Evolutionary conservation across 495 filamentous ascomycete species (phyloP).

Genomic region (Friedmanniomyces simplex): DNA sequence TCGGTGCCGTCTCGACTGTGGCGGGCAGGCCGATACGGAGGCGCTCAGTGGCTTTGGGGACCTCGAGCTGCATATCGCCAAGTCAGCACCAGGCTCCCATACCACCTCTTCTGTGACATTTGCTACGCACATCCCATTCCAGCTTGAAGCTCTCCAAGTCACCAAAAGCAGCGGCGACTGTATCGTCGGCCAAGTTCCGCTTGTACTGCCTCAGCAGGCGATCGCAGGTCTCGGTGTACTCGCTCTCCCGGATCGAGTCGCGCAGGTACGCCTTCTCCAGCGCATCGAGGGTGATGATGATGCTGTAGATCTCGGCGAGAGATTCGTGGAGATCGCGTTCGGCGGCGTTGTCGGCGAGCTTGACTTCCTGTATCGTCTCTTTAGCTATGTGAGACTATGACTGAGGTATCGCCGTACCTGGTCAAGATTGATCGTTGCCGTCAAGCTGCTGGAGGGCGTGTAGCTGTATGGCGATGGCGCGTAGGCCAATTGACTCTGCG

Average conservation of each 20-base stretch:
- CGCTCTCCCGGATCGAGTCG: conserved; percentile 80
- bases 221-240: conserved; percentile 93
- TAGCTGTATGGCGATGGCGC: conserved; percentile 88
- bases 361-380: conserved; percentile 60
- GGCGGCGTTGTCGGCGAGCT: conserved; percentile 69
- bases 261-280: conserved; percentile 95
- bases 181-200: conserved; percentile 79
- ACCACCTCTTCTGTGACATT: not conserved
- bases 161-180: conserved; percentile 68
- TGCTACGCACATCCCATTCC: conserved; percentile 67
- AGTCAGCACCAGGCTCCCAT: not conserved
- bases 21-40: conserved; percentile 77
- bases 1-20: conserved; percentile 41
- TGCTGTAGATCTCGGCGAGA: conserved; percentile 93
- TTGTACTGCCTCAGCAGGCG: conserved; percentile 94
- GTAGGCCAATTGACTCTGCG: conserved; percentile 51
- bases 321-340: conserved; percentile 93
- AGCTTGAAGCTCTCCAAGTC: conserved; percentile 90
- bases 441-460: conserved; percentile 64
- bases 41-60: conserved; percentile 84
- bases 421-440: conserved; percentile 85
- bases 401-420: conserved; percentile 47
- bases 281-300: conserved; percentile 89
- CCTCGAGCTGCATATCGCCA: conserved; percentile 59
- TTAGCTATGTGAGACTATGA: not conserved